Percentiles rank a stretch among this genome's conserved stretches.
Evolutionary conservation across 1,284 basidiomycete genomes (phyloP).

Genomic region (Boletus hoseneyae): DNA sequence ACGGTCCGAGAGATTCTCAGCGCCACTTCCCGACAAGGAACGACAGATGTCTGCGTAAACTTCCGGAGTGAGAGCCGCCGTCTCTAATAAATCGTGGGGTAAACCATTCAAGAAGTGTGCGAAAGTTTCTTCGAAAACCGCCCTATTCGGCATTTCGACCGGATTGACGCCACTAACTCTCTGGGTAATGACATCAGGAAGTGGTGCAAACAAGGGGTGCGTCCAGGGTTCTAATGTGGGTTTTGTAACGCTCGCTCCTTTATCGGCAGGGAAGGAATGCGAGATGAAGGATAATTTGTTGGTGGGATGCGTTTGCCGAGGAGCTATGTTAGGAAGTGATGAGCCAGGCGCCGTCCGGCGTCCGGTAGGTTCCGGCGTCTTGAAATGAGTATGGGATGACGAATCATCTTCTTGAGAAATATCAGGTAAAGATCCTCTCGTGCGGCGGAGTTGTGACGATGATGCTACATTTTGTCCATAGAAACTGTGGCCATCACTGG

Average conservation of each 20-base stretch:
- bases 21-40: constrained; percentile 43
- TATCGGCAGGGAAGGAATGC: constrained; percentile 34
- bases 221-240: constrained; percentile 51
- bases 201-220: constrained; percentile 53
- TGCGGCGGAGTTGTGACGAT: constrained; percentile 25
- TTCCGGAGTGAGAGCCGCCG: constrained; percentile 53
- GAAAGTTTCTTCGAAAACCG: constrained; percentile 50
- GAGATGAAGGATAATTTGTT: constrained; percentile 34
- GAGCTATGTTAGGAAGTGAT: constrained; percentile 15
- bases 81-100: constrained; percentile 55
- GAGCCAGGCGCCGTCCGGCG: constrained; percentile 18
- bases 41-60: constrained; percentile 50
- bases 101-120: constrained; percentile 49
- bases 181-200: constrained; percentile 50
- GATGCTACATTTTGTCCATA: constrained; percentile 39
- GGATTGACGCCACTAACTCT: constrained; percentile 47
- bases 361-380: constrained; percentile 28
- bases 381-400: constrained; percentile 15
- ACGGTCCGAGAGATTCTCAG: constrained; percentile 42
- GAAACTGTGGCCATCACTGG: constrained; percentile 34
- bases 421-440: constrained; percentile 25
- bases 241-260: constrained; percentile 37
- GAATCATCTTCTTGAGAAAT: constrained; percentile 20
- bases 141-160: constrained; percentile 57
- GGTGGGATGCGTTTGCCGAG: constrained; percentile 23